These are phyloP conservation scores for Schizosaccharomyces versatilis DNA, from an alignment of 1,139 yeast genomes.

Conservation along the genomic window DNA sequence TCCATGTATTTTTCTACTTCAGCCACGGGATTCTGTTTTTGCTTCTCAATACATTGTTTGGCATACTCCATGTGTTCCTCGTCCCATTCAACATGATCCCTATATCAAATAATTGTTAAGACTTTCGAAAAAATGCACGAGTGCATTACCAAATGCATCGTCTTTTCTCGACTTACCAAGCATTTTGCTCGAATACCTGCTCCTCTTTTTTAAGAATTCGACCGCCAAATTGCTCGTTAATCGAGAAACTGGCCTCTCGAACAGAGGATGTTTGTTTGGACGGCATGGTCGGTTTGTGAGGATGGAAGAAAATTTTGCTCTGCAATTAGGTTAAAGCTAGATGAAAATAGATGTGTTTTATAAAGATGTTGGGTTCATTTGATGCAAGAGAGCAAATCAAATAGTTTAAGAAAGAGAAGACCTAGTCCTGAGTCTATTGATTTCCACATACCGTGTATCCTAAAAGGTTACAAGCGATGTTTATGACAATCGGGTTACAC, in stretches of 20 bases:
- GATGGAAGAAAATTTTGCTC: no score
- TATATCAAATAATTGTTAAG: slow-evolving; percentile 3
- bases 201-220: slow-evolving; percentile 50
- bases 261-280: slow-evolving; percentile 1
- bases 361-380: no score
- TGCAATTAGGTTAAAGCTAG: no score
- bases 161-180: slow-evolving; percentile 29
- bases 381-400: no score
- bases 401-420: no score
- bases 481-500: no score
- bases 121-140: not conserved
- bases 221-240: slow-evolving; percentile 42
- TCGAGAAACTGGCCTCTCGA: not conserved
- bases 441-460: no score
- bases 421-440: no score
- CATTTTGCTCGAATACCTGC: slow-evolving; percentile 70
- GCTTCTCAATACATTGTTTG: slow-evolving; percentile 48
- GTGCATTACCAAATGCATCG: not conserved
- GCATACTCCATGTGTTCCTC: slow-evolving; percentile 67
- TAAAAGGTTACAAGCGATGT: no score
- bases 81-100: slow-evolving; percentile 95
- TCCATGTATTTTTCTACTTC: slow-evolving; percentile 34
- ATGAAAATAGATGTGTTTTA: no score
- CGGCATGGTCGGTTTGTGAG: no score
- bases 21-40: slow-evolving; percentile 55